Evolutionary conservation across 805 yeast genomes (phyloP), one percentile per base, ranked within the genome.

Genomic region (Blastobotrys peoriensis): DNA sequence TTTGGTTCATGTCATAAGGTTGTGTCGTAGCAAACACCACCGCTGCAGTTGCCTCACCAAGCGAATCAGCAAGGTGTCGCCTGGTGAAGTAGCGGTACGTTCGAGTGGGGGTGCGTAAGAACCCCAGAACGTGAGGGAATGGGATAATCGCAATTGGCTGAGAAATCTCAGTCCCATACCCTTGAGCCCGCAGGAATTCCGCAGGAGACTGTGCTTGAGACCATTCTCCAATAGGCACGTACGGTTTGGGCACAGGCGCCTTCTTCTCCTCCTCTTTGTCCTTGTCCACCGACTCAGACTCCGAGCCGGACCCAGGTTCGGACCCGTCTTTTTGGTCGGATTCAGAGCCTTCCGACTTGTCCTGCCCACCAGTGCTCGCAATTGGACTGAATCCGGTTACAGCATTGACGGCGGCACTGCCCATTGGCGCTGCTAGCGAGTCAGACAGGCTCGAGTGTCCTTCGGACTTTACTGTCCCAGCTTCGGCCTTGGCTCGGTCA

Each of bases 121-220:
- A 85, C 1, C 98, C 98, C 10, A 83, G 65, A 22, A 86, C 60
- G 54, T 84, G 87, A 27, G 87, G 91, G 33, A 83, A 79, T 3
- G 89, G 79, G 45, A 85, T 71, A 9, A 83, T 88, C 10, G 81
- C 69, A 2, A 91, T 66, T 3, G 98, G 95, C 55, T 87, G 61
- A 21, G 55, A 39, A 23, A 47, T 34, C n/a, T n/a, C n/a, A 20
- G 48, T 43, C 5, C 36, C 33, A n/a, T 33, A 22, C 9, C 28
- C 45, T 8, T 37, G 33, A 17, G 65, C 45, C 13, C 71, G 55
- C 37, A 75, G 71, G 43, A 82, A 66, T 56, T 82, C 91, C 0
- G 78, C 75, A 0, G 95, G 86, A 15, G 82, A 57, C 19, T 59
- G 55, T 0, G 79, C 76, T 0, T 66, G 59, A 0, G 71, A 47